Percentiles rank a stretch among this genome's conserved stretches.
Evolutionary conservation across 148 eudicot species (phyloP).

Genomic region (Spergularia bocconei): DNA sequence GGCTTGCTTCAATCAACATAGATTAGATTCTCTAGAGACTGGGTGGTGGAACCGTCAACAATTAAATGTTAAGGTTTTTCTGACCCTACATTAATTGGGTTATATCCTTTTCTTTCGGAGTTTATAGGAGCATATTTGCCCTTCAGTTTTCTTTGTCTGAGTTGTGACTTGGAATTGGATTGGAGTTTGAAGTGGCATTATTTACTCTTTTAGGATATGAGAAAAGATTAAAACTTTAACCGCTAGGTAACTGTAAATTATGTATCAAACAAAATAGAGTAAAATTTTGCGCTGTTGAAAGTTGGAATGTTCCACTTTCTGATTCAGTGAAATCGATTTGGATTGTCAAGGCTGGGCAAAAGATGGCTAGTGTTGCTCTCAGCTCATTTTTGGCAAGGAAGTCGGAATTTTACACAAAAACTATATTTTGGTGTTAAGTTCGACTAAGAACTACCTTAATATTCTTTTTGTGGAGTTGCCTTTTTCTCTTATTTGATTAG

Average conservation of each 20-base stretch:
- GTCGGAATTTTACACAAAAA: too few relatives aligned
- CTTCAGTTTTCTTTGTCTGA: conserved; percentile 1
- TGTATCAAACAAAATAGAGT: not conserved
- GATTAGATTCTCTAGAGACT: too few relatives aligned
- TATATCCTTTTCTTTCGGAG: not conserved
- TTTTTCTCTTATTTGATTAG: too few relatives aligned
- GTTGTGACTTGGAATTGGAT: not conserved
- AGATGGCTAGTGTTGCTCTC: not conserved
- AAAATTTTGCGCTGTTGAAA: not conserved
- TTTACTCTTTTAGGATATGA: not conserved
- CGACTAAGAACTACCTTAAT: too few relatives aligned
- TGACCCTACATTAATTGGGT: not conserved
- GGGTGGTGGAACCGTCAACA: not conserved
- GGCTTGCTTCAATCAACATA: not conserved
- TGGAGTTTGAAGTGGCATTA: not conserved
- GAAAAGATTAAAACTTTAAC: not conserved
- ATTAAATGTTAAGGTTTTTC: not conserved
- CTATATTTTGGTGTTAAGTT: too few relatives aligned
- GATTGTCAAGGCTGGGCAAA: not conserved
- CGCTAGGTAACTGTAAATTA: not conserved
- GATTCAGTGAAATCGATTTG: not conserved
- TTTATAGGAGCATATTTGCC: not conserved
- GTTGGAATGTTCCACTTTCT: not conserved
- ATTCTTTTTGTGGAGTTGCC: too few relatives aligned
- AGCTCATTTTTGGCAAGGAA: too few relatives aligned